Conservation (phyloP, 2,329 filamentous ascomycete species). For the Calonectria pteridis region DNA sequence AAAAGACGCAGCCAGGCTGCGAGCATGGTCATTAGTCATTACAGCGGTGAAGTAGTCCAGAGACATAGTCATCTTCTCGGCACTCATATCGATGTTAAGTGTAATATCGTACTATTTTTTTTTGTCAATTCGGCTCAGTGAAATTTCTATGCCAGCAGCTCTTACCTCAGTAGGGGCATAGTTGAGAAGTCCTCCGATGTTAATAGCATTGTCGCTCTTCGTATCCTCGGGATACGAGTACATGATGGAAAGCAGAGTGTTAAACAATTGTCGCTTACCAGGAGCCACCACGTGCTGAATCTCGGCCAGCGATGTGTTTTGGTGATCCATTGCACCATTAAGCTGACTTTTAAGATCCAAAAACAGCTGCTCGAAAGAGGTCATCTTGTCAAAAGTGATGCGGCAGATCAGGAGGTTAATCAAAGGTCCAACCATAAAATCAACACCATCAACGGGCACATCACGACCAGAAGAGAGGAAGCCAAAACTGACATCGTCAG, state of each 20-base stretch:
- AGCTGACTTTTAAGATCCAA: slow-evolving; percentile 11
- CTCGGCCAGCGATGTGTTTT: slow-evolving; percentile 14
- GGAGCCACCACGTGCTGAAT: slow-evolving; percentile 20
- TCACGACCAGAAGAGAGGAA: slow-evolving; percentile 20
- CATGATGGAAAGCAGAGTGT: slow-evolving; percentile 20
- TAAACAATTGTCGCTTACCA: slow-evolving; percentile 19
- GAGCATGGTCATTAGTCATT: slow-evolving; percentile 12
- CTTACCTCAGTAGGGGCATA: slow-evolving; percentile 19
- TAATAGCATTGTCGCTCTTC: not conserved
- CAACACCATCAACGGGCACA: slow-evolving; percentile 33
- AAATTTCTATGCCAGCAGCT: not conserved
- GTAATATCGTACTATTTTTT: slow-evolving; percentile 5
- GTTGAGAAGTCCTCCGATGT: slow-evolving; percentile 12
- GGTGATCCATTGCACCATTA: slow-evolving; percentile 17
- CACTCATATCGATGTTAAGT: slow-evolving; percentile 14
- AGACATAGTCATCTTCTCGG: slow-evolving; percentile 13
- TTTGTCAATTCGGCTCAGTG: not conserved
- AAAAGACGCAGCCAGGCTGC: slow-evolving; percentile 16
- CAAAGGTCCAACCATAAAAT: slow-evolving; percentile 40
- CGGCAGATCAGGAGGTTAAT: slow-evolving; percentile 36
- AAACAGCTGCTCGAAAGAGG: slow-evolving; percentile 47
- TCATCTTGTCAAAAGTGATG: slow-evolving; percentile 23
- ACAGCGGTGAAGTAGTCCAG: slow-evolving; percentile 14
- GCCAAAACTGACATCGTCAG: slow-evolving; percentile 17
- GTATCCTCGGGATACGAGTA: slow-evolving; percentile 7